Percentiles rank a stretch among this genome's conserved stretches.
Conservation (phyloP, 805 yeast species). For the Candida nonsorbophila region DNA sequence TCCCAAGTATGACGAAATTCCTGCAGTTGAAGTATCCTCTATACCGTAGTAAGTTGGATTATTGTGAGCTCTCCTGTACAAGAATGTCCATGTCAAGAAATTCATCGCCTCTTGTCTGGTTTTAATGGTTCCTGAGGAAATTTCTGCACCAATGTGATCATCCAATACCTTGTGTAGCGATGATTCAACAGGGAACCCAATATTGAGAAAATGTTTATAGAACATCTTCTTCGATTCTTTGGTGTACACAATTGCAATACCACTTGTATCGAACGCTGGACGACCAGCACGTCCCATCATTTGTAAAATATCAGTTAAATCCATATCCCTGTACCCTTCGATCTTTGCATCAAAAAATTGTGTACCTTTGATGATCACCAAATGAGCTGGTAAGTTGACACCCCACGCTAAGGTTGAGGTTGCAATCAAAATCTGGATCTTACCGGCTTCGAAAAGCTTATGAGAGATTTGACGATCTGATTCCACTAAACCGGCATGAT, state of each 20-base stretch:
- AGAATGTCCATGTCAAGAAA: slow-evolving; percentile 71
- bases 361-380: slow-evolving; percentile 76
- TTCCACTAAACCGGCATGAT: slow-evolving; percentile 79
- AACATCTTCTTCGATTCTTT: slow-evolving; percentile 70
- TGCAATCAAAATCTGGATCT: slow-evolving; percentile 68
- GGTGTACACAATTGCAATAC: slow-evolving; percentile 72
- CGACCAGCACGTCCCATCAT: slow-evolving; percentile 88
- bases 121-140: slow-evolving; percentile 61
- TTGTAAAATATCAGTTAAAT: slow-evolving; percentile 72
- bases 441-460: slow-evolving; percentile 61
- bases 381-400: slow-evolving; percentile 75
- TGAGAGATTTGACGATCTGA: slow-evolving; percentile 67
- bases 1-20: slow-evolving; percentile 54
- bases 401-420: slow-evolving; percentile 89
- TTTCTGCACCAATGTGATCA: slow-evolving; percentile 78
- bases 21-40: slow-evolving; percentile 53
- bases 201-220: slow-evolving; percentile 71
- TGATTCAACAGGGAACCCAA: slow-evolving; percentile 81
- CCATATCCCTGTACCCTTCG: slow-evolving; percentile 76
- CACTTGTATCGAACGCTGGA: slow-evolving; percentile 75
- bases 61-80: slow-evolving; percentile 68
- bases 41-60: slow-evolving; percentile 75
- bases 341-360: slow-evolving; percentile 58
- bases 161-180: slow-evolving; percentile 73
- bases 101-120: slow-evolving; percentile 68